Evolutionary conservation across 1,139 yeast species (phyloP).

Genomic region (Hemisphaericaspora xylanilytica): DNA sequence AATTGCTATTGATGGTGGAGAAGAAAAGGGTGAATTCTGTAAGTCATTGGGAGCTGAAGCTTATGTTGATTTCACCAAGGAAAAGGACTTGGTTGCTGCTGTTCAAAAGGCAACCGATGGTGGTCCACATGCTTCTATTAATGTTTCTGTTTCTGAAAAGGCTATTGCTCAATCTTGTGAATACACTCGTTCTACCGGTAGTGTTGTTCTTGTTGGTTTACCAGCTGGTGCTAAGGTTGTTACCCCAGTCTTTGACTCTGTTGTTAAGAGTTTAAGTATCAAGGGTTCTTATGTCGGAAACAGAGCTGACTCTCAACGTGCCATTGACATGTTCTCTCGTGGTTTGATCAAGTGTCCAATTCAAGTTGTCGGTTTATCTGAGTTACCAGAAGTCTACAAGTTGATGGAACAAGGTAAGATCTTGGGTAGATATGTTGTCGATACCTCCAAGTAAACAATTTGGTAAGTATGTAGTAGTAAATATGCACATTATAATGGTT

Average conservation of each 20-base stretch:
- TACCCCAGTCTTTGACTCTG: conserved; percentile 64
- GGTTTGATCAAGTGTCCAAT: conserved; percentile 70
- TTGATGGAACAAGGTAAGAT: conserved; percentile 71
- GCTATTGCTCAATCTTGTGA: conserved; percentile 64
- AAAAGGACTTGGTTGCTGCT: conserved; percentile 56
- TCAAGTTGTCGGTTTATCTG: conserved; percentile 66
- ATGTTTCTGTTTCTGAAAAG: conserved; percentile 67
- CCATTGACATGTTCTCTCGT: conserved; percentile 68
- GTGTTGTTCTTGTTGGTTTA: conserved; percentile 70
- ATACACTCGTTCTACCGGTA: conserved; percentile 67
- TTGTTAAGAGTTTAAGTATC: conserved; percentile 60
- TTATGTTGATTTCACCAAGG: conserved; percentile 60
- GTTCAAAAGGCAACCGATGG: conserved; percentile 64
- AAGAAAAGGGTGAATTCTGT: conserved; percentile 57
- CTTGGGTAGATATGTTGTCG: conserved; percentile 76
- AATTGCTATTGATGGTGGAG: conserved; percentile 75
- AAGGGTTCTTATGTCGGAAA: conserved; percentile 78
- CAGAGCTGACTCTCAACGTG: conserved; percentile 77
- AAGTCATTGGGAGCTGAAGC: conserved; percentile 64
- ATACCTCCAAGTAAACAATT: conserved; percentile 51
- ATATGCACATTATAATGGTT: too few relatives aligned
- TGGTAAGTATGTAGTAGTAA: not conserved
- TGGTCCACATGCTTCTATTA: conserved; percentile 75
- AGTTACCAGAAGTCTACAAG: conserved; percentile 59
- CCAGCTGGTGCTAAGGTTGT: conserved; percentile 70